Base-by-base conservation (phyloP, 2,329 filamentous ascomycete species). In the Lasiodiplodia hormozganensis region DNA sequence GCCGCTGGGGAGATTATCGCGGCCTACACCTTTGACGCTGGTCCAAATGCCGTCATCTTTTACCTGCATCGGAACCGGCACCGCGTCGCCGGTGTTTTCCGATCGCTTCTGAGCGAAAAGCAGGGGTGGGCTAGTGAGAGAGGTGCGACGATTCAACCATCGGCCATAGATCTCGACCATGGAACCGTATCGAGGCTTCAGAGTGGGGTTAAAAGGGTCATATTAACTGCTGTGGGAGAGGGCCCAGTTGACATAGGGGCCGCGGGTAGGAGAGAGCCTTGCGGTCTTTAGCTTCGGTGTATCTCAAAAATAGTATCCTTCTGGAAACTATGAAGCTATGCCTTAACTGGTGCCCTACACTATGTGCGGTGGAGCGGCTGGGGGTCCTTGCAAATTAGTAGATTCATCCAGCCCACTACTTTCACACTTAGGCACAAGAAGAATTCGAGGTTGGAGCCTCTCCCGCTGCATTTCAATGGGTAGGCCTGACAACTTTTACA, bases 11-110 rank as follows among this genome's bases (percentile, higher is more conserved):
- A 89, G 82, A 90, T 88, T 0, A 87, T 98, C 21, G 94, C 93
- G 3, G 96, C 96, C 3, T 99, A 99, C 81, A 99, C 96, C 0
- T 99, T 98, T 76, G 96, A 99, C 77, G 96, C 96, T 0, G 96
- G 96, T 65, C 96, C 96, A 66, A 99, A 99, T 82, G 94, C 94
- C 53, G 96, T 99, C 64, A 89, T 99, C 62, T 99, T 99, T 85
- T 98, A 97, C 78, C 87, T 94, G 49, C 92, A 94, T 31, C 28
- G 77, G 86, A 94, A 97, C 73, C 86, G 89, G 70, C 85, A 86
- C 51, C 80, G 86, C 2, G 90, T 98, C 3, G 88, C 94, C 0
- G 94, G 94, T 11, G 87, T 90, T 0, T 92, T 99, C 81, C 92
- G 92, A 82, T 82, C 83, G 49, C 84, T 92, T 21, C 78, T 95